phyloP scores from a whole-genome alignment of 306 rosid genomes.

The Rosa chinensis region DNA sequence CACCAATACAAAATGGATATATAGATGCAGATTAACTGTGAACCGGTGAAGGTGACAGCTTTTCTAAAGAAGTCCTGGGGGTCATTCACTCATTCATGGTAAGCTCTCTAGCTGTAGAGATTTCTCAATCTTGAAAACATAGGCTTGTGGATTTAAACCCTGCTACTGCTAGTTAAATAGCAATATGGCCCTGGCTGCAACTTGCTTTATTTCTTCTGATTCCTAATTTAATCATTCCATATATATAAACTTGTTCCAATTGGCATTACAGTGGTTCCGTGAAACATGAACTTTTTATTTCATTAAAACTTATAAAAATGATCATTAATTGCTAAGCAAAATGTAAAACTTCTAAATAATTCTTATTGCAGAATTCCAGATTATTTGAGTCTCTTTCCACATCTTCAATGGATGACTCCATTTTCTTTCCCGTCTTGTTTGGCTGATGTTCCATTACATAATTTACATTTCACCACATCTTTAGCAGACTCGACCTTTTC shows the following conservation, averaged over 20 bases:
- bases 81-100: not conserved
- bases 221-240: not conserved
- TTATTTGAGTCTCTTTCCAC: not conserved
- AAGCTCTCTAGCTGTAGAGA: not conserved
- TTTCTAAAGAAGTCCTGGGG: not conserved
- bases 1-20: not conserved
- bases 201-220: not conserved
- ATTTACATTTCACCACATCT: constrained; percentile 10
- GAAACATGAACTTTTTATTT: not conserved
- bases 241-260: not conserved
- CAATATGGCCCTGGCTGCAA: not conserved
- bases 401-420: not conserved
- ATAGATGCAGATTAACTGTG: not conserved
- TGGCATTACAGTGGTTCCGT: not conserved
- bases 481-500: not conserved
- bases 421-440: constrained; percentile 1
- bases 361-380: not conserved
- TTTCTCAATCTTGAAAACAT: not conserved
- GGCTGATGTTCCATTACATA: constrained; percentile 9
- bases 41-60: not conserved
- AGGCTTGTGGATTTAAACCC: not conserved
- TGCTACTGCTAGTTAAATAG: not conserved
- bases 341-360: not conserved
- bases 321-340: not conserved
- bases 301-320: not conserved